Evolutionary conservation across 768 basidiomycete genomes (phyloP).

Genomic region (Pulveroboletus sp.): DNA sequence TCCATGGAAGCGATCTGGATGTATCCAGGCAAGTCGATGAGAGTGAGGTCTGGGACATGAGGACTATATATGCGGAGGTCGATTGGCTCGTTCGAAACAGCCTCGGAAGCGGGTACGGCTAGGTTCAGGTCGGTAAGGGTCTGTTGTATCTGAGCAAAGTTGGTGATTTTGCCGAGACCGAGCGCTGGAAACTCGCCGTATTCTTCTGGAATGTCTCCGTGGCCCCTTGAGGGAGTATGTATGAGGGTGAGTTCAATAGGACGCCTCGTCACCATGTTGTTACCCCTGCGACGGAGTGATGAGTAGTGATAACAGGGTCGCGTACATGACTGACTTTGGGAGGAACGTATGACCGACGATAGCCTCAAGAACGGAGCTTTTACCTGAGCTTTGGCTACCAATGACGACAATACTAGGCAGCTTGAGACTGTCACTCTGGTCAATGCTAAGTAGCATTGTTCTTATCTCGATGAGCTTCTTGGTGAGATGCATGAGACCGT

Average conservation of each 20-base stretch:
- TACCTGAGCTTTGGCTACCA: conserved; percentile 97
- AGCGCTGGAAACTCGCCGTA: conserved; percentile 94
- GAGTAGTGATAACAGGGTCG: not conserved
- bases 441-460: conserved; percentile 90
- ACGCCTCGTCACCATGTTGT: conserved; percentile 98
- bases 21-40: conserved; percentile 97
- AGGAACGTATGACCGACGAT: conserved; percentile 98
- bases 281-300: conserved; percentile 55
- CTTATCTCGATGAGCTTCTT: conserved; percentile 94
- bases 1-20: conserved; percentile 93
- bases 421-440: conserved; percentile 91
- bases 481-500: conserved; percentile 91
- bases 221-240: conserved; percentile 64
- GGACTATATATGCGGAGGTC: conserved; percentile 96
- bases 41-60: conserved; percentile 91
- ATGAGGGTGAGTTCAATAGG: conserved; percentile 97
- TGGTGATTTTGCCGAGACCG: conserved; percentile 82
- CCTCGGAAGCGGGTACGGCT: conserved; percentile 83
- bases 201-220: conserved; percentile 57
- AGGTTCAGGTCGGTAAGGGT: conserved; percentile 93
- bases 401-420: conserved; percentile 97
- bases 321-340: conserved; percentile 73
- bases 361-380: conserved; percentile 95
- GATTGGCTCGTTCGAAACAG: conserved; percentile 92
- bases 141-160: conserved; percentile 89